phyloP scores from a whole-genome alignment of 495 filamentous ascomycete genomes.

The Jackrogersella multiformis region DNA sequence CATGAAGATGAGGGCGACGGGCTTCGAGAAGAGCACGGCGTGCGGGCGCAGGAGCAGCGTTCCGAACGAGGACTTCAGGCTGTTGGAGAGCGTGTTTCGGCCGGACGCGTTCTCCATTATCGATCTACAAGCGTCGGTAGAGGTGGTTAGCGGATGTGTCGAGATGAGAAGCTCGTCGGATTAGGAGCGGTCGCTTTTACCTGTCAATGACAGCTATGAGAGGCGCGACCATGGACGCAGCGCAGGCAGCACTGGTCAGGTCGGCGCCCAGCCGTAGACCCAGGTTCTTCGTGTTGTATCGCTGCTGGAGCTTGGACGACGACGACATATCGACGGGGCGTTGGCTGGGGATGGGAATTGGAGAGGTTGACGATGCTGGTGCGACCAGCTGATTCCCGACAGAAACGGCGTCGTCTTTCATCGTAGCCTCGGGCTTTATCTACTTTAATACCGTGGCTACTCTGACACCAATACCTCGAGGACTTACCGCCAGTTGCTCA shows the following conservation, averaged over 20 bases:
- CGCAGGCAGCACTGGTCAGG: slow-evolving; percentile 73
- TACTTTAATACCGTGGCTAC: slow-evolving; percentile 5
- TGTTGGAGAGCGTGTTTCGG: slow-evolving; percentile 72
- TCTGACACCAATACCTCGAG: slow-evolving; percentile 1
- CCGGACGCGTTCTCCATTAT: slow-evolving; percentile 97
- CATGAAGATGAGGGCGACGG: slow-evolving; percentile 86
- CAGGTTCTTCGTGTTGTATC: slow-evolving; percentile 84
- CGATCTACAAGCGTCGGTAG: slow-evolving; percentile 61
- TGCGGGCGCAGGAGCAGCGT: slow-evolving; percentile 74
- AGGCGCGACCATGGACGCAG: slow-evolving; percentile 85
- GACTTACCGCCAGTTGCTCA: not conserved
- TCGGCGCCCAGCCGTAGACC: slow-evolving; percentile 76
- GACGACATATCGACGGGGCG: slow-evolving; percentile 29
- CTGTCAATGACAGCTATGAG: slow-evolving; percentile 91
- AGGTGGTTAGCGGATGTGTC: slow-evolving; percentile 26
- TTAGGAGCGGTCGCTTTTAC: slow-evolving; percentile 52
- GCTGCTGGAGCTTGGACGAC: slow-evolving; percentile 34
- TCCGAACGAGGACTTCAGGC: slow-evolving; percentile 69
- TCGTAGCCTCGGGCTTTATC: slow-evolving; percentile 1
- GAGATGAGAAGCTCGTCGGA: not conserved
- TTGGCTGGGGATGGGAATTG: slow-evolving; percentile 17
- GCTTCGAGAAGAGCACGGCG: slow-evolving; percentile 76
- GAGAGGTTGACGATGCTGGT: slow-evolving; percentile 5
- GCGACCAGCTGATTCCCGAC: slow-evolving; percentile 17
- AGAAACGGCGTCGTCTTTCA: slow-evolving; percentile 11